Evolutionary conservation across 345 rosid species (phyloP).

Genomic region (Eucalyptus caleyi): DNA sequence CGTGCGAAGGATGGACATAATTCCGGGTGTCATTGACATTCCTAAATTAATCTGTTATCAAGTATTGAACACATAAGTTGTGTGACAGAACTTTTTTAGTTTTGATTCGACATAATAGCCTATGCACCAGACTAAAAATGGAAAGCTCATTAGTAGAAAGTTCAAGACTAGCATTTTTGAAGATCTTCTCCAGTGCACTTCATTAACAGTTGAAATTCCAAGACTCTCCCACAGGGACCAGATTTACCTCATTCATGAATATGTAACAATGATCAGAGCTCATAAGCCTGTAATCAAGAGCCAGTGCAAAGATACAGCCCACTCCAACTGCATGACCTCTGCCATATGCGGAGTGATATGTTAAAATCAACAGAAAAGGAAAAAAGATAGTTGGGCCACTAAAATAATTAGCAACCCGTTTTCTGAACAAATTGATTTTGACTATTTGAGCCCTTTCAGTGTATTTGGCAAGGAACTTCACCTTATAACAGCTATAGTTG

Average conservation of each 20-base stretch:
- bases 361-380: background rate
- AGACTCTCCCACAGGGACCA: background rate
- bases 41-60: background rate
- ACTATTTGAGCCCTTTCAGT: background rate
- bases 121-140: background rate
- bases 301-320: background rate
- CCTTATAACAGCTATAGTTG: background rate
- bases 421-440: background rate
- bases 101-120: background rate
- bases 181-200: background rate
- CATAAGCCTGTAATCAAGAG: constrained; percentile 1
- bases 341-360: background rate
- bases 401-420: background rate
- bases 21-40: background rate
- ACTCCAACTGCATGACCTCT: constrained; percentile 1
- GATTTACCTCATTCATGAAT: background rate
- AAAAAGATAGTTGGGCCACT: background rate
- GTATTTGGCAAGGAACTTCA: background rate
- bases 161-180: background rate
- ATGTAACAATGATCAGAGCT: background rate
- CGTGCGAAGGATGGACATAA: background rate
- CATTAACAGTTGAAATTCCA: background rate
- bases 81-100: background rate
- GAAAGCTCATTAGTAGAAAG: background rate
- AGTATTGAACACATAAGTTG: background rate